phyloP scores from a whole-genome alignment of 2,329 filamentous ascomycete genomes.

The Chaetomium sp. region DNA sequence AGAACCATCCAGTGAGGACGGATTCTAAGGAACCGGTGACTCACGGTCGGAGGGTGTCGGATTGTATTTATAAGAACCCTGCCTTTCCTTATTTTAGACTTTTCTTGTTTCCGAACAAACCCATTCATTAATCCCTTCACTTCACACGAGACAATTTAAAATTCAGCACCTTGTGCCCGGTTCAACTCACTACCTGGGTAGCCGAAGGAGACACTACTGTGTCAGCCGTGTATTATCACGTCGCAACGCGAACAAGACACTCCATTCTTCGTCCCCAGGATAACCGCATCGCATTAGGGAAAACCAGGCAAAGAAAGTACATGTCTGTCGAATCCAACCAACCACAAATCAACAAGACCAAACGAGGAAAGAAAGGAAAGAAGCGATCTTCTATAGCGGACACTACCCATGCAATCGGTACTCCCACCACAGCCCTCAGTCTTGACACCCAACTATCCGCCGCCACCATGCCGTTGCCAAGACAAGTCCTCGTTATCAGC shows the following conservation, averaged over 20 bases:
- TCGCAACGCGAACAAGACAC: too few relatives aligned
- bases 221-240: too few relatives aligned
- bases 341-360: not conserved
- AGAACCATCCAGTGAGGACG: not conserved
- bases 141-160: too few relatives aligned
- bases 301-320: too few relatives aligned
- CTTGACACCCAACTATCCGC: not conserved
- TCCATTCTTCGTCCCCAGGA: too few relatives aligned
- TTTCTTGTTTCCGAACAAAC: not conserved
- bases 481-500: conserved; percentile 70
- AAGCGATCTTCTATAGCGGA: not conserved
- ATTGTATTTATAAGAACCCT: too few relatives aligned
- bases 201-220: too few relatives aligned
- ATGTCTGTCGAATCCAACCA: not conserved
- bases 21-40: not conserved
- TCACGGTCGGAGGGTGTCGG: not conserved
- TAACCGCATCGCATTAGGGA: too few relatives aligned
- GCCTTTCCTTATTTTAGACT: not conserved
- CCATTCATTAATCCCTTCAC: too few relatives aligned
- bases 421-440: not conserved
- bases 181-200: too few relatives aligned
- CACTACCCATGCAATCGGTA: not conserved
- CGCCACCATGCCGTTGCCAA: conserved; percentile 14
- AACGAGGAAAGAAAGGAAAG: not conserved
- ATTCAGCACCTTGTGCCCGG: too few relatives aligned